These are phyloP conservation scores for Clavispora carvajalis DNA, from an alignment of 805 yeast species.

Conservation along the genomic window DNA sequence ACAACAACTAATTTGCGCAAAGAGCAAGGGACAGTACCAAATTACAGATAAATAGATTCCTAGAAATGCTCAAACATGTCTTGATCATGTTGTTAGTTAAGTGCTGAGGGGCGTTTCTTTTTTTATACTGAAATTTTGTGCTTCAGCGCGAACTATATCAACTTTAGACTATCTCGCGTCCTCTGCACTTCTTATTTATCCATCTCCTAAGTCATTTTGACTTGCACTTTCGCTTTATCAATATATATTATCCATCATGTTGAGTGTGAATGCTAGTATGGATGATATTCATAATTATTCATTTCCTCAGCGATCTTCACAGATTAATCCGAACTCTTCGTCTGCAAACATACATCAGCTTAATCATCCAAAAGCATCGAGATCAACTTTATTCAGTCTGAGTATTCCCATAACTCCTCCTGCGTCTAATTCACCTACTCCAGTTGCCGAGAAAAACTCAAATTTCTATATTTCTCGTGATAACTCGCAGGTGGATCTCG, in stretches of 20 bases:
- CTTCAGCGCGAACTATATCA: not conserved
- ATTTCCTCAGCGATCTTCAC: slow-evolving; percentile 16
- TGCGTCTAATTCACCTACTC: slow-evolving; percentile 26
- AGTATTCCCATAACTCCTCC: slow-evolving; percentile 29
- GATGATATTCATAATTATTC: slow-evolving; percentile 13
- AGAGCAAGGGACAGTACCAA: too few relatives aligned
- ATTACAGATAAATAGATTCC: too few relatives aligned
- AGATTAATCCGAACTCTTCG: slow-evolving; percentile 35
- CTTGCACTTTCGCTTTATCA: not conserved
- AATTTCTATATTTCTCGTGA: not conserved
- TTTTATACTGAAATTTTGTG: not conserved
- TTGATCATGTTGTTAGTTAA: not conserved
- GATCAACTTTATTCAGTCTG: slow-evolving; percentile 18
- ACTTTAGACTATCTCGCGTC: not conserved
- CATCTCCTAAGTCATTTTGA: not conserved
- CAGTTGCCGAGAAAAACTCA: slow-evolving; percentile 19
- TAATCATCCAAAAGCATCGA: slow-evolving; percentile 18
- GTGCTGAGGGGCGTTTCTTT: slow-evolving; percentile 1
- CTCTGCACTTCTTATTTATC: not conserved
- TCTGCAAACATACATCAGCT: slow-evolving; percentile 28
- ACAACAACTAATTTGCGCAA: too few relatives aligned
- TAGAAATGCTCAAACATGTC: too few relatives aligned
- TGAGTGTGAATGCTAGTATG: slow-evolving; percentile 13
- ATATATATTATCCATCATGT: slow-evolving; percentile 4
- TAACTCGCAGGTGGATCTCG: not conserved